phyloP scores from a whole-genome alignment of 768 basidiomycete genomes.

The Tulasnella sp. region DNA sequence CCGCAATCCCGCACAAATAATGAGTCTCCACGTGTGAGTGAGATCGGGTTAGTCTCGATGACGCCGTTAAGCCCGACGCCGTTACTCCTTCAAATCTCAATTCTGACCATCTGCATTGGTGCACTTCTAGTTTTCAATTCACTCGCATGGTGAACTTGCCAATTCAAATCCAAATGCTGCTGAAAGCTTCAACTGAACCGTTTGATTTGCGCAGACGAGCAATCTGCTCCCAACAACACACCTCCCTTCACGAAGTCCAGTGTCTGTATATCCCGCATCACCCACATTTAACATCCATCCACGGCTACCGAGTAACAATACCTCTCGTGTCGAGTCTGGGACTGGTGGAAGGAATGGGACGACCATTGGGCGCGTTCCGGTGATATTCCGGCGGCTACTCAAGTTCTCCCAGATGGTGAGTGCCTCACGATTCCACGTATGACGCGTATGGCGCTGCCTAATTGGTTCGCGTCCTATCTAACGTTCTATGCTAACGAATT shows the following conservation, averaged over 20 bases:
- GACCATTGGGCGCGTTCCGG: constrained; percentile 43
- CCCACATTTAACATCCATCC: constrained; percentile 7
- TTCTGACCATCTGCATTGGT: background rate
- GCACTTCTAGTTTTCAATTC: background rate
- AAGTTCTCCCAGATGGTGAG: constrained; percentile 82
- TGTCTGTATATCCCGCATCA: background rate
- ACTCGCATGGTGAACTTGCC: background rate
- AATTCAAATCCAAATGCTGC: background rate
- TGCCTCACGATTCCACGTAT: constrained; percentile 2
- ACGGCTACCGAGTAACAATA: background rate
- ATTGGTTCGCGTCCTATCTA: background rate
- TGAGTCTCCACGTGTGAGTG: too few relatives aligned
- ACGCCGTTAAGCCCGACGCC: too few relatives aligned
- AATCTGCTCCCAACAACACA: background rate
- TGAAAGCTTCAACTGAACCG: background rate
- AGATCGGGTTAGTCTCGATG: too few relatives aligned
- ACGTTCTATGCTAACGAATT: background rate
- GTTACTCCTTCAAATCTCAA: background rate
- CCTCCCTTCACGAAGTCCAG: constrained; percentile 1
- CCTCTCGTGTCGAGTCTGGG: background rate
- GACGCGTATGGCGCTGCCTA: background rate
- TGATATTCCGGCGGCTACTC: constrained; percentile 69
- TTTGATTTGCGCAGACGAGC: background rate
- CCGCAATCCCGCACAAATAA: too few relatives aligned
- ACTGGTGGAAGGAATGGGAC: background rate